Percentiles rank a stretch among this genome's conserved stretches.
Evolutionary conservation across 441 rosid genomes (phyloP).

Genomic region (Aleurites moluccanus): DNA sequence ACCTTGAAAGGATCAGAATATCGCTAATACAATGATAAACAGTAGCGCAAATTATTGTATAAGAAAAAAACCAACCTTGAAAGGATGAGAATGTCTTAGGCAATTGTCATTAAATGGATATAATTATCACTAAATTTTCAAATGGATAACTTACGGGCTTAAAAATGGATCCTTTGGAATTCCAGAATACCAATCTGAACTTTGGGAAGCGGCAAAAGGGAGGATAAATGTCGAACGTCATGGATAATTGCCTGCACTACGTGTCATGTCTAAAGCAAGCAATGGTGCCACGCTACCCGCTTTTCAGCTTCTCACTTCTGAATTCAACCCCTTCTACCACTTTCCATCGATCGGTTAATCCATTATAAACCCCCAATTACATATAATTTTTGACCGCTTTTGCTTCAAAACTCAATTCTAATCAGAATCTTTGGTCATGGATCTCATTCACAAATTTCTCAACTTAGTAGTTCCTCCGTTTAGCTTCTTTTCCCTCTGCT

Average conservation of each 20-base stretch:
- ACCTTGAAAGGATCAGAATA: not conserved
- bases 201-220: not conserved
- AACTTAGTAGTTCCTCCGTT: constrained; percentile 58
- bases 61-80: not conserved
- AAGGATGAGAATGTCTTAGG: too few relatives aligned
- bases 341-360: not conserved
- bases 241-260: not conserved
- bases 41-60: not conserved
- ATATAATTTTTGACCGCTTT: not conserved
- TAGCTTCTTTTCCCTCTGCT: constrained; percentile 54
- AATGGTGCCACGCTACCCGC: constrained; percentile 24
- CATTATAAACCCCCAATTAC: not conserved
- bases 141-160: too few relatives aligned
- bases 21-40: not conserved
- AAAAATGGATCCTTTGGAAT: not conserved
- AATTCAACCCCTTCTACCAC: not conserved
- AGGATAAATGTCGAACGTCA: constrained; percentile 12
- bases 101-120: too few relatives aligned
- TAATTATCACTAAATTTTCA: too few relatives aligned
- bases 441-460: constrained; percentile 52
- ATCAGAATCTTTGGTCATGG: constrained; percentile 34
- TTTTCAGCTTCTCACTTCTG: not conserved
- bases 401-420: not conserved
- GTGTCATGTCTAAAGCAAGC: constrained; percentile 29
- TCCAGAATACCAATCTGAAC: not conserved